Conservation (phyloP, 2,329 filamentous ascomycete species). For the Elsinoe ampelina region DNA sequence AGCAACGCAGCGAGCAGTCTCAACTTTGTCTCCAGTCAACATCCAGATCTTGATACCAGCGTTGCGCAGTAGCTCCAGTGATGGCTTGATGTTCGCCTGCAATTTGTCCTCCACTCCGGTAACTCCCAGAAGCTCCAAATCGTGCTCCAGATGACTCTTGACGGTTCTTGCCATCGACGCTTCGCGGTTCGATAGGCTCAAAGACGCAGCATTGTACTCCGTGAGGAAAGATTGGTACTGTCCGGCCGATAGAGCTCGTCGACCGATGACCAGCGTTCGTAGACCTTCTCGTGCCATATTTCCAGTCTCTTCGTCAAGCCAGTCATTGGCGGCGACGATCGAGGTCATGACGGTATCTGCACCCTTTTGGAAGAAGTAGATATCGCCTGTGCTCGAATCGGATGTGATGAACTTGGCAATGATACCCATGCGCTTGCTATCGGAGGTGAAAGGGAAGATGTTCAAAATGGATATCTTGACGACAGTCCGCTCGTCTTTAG, state of each 20-base stretch:
- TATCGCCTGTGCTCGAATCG: conserved; percentile 57
- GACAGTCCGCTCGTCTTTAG: conserved; percentile 61
- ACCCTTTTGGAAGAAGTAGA: conserved; percentile 98
- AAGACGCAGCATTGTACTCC: conserved; percentile 67
- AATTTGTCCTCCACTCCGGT: conserved; percentile 97
- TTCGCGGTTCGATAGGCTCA: conserved; percentile 73
- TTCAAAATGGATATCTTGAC: conserved; percentile 85
- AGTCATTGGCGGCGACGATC: conserved; percentile 93
- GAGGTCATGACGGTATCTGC: conserved; percentile 97
- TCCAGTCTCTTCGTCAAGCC: conserved; percentile 97
- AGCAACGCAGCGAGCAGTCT: conserved; percentile 92
- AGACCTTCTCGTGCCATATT: conserved; percentile 98
- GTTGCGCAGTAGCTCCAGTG: conserved; percentile 86
- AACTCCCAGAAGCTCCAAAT: conserved; percentile 89
- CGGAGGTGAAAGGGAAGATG: conserved; percentile 94
- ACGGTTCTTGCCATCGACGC: conserved; percentile 71
- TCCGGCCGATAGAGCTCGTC: conserved; percentile 68
- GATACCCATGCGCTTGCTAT: conserved; percentile 97
- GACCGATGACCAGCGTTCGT: conserved; percentile 87
- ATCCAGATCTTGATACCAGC: conserved; percentile 99
- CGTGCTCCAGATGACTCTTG: conserved; percentile 69
- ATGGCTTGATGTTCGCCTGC: conserved; percentile 90
- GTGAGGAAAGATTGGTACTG: conserved; percentile 74
- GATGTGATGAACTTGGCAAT: conserved; percentile 68
- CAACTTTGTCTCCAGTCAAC: conserved; percentile 97